Conservation (phyloP, 495 filamentous ascomycete genomes). For the Lasiosphaeria hispida region DNA sequence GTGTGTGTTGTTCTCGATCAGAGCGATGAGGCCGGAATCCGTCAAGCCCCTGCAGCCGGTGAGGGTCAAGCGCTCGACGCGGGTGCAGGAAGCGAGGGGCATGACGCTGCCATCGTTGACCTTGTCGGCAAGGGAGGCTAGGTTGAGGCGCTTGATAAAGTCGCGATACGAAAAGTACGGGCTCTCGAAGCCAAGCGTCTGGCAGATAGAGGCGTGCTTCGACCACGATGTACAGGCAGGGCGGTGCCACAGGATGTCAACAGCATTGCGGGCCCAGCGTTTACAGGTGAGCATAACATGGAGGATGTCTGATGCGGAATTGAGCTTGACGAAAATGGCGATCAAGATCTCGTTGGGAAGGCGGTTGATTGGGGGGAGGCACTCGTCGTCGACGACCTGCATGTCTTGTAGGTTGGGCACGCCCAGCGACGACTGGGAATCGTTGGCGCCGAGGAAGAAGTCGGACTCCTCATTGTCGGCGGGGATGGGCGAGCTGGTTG, state of each 20-base stretch:
- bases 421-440: slow-evolving; percentile 86
- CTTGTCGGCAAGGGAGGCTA: slow-evolving; percentile 69
- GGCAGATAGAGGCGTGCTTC: slow-evolving; percentile 72
- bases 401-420: slow-evolving; percentile 74
- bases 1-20: slow-evolving; percentile 75
- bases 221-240: slow-evolving; percentile 84
- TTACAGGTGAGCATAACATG: slow-evolving; percentile 91
- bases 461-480: slow-evolving; percentile 78
- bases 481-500: slow-evolving; percentile 80
- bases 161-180: slow-evolving; percentile 83
- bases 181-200: slow-evolving; percentile 62
- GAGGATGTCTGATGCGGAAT: slow-evolving; percentile 67
- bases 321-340: slow-evolving; percentile 82
- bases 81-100: slow-evolving; percentile 79
- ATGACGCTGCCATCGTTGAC: slow-evolving; percentile 88
- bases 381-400: slow-evolving; percentile 57
- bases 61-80: slow-evolving; percentile 89
- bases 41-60: slow-evolving; percentile 85
- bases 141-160: slow-evolving; percentile 86
- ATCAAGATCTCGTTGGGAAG: slow-evolving; percentile 95
- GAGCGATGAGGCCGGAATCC: slow-evolving; percentile 74
- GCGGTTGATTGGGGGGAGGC: slow-evolving; percentile 70
- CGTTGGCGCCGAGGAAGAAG: slow-evolving; percentile 82
- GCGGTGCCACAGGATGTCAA: slow-evolving; percentile 92
- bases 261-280: slow-evolving; percentile 87